phyloP scores from a whole-genome alignment of 2,329 filamentous ascomycete genomes.

The Ophiostoma himal-ulmi region DNA sequence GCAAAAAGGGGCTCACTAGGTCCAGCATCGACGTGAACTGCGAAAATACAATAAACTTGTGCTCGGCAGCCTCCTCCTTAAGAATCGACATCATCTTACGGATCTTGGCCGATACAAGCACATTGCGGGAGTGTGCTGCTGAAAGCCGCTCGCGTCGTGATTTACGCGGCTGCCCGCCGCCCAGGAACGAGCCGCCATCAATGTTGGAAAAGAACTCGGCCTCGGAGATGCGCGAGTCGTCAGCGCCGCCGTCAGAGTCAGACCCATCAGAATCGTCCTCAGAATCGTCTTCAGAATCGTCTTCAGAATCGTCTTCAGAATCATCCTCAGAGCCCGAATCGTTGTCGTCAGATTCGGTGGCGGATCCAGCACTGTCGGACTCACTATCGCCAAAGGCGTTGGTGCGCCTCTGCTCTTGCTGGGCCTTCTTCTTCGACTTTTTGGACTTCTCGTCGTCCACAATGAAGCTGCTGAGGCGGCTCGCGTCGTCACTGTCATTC shows the following conservation, averaged over 20 bases:
- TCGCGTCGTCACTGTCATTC: conserved; percentile 48
- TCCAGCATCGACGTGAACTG: conserved; percentile 99
- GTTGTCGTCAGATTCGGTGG: background rate
- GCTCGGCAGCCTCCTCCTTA: conserved; percentile 66
- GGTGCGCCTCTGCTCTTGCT: conserved; percentile 30
- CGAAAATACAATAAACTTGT: conserved; percentile 98
- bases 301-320: background rate
- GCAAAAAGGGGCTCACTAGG: conserved; percentile 86
- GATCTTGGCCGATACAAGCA: conserved; percentile 82
- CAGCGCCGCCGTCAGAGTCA: background rate
- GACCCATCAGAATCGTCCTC: background rate
- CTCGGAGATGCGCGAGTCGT: conserved; percentile 36
- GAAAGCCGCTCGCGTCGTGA: conserved; percentile 4
- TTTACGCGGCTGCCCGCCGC: conserved; percentile 24
- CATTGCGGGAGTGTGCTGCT: conserved; percentile 28
- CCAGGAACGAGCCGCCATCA: conserved; percentile 35
- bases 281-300: background rate
- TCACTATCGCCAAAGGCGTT: conserved; percentile 11
- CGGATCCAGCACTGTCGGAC: conserved; percentile 3
- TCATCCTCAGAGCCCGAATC: background rate
- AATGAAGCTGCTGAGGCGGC: conserved; percentile 51
- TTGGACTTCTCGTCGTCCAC: conserved; percentile 42
- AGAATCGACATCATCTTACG: conserved; percentile 77
- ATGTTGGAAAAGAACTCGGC: conserved; percentile 39
- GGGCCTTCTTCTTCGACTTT: conserved; percentile 23